Base-by-base conservation (phyloP, 2,329 filamentous ascomycete genomes). In the Furcasterigmium sp. region DNA sequence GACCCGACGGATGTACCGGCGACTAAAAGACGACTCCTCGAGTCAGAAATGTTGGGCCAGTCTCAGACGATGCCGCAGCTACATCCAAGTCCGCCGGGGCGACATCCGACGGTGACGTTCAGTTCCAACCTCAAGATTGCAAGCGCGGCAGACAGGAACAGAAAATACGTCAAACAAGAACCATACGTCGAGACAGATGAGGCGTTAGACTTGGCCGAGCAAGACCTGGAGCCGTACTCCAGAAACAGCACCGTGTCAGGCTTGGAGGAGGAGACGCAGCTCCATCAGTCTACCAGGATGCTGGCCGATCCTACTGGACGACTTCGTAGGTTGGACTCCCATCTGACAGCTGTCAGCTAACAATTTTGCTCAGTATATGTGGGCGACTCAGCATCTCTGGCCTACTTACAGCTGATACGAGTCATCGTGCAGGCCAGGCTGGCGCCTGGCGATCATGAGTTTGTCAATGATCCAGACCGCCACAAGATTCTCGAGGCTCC, bases 311-410 rank as follows among this genome's bases (percentile, higher is more conserved):
- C 70, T 10, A 77, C 71, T 1, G 77, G 78, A 9, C 68, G 76
- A 51, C 61, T 81, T 26, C 63, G 76, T 80, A 58, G 76, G 69
- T 5, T 9, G 6, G 14, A 5, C 20, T n/a, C n/a, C n/a, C n/a
- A n/a, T n/a, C n/a, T n/a, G n/a, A n/a, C n/a, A n/a, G n/a, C n/a
- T n/a, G n/a, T n/a, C n/a, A n/a, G n/a, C n/a, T n/a, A n/a, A n/a
- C n/a, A n/a, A n/a, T n/a, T n/a, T n/a, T n/a, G n/a, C n/a, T n/a
- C 25, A 78, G 75, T 80, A 19, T 83, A 82, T 48, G 68, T 82
- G 47, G 80, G 80, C n/a, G 76, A 82, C 49, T 78, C 80, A 2
- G 78, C 78, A 1, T 77, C 76, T 0, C 62, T 83, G 6, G 79
- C 80, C 1, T 82, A 78, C 51, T 62, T 84, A 3, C 75, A 82